Evolutionary conservation across 371 early-diverging fungal genomes (phyloP), one percentile per base, ranked within the genome.

Genomic region (Chytridium lagenaria): DNA sequence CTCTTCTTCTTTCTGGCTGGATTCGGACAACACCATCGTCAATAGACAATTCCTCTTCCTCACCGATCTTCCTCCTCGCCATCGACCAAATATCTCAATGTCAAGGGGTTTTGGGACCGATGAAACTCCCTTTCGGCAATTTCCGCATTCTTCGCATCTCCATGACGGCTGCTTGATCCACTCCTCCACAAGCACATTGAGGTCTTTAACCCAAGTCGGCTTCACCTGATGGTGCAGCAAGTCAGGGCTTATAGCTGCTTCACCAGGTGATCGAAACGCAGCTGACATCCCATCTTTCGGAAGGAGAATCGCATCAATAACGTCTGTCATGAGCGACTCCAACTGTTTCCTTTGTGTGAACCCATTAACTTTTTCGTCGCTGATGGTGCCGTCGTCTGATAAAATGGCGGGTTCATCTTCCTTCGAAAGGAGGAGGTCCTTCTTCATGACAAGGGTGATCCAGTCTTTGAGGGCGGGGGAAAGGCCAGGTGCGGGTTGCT

Each of bases 141-240:
- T 34, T 7, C 10, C 7, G 36, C 61, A 10, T 7, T 12, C 12
- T 52, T 52, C 5, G 55, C 12, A 52, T 5, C 61, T 7, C 61
- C 61, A 61, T 7, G 61, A 61, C 3, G 61, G 61, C 23, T 61
- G 61, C 61, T 61, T 28, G 31, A 61, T 61, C 61, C 61, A 61
- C 3, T 28, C 23, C 36, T 61, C 61, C 10, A 61, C 61, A 7
- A 61, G 37, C 3, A 33, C 34, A 61, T 37, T 37, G 7, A 61
- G 23, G 7, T 61, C 61, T 23, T 61, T 31, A 12, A 61, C 23
- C 61, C 61, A 61, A 23, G 61, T 33, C 36, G 61, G 61, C 10
- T 34, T 28, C 7, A 61, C 61, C 61, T 61, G 61, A 34, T 61
- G 34, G 34, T 61, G 61, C 61, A 61, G 37, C 36, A 61, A 37